Conservation (phyloP, 768 basidiomycete genomes). For the Tricholoma hemisulphureum region DNA sequence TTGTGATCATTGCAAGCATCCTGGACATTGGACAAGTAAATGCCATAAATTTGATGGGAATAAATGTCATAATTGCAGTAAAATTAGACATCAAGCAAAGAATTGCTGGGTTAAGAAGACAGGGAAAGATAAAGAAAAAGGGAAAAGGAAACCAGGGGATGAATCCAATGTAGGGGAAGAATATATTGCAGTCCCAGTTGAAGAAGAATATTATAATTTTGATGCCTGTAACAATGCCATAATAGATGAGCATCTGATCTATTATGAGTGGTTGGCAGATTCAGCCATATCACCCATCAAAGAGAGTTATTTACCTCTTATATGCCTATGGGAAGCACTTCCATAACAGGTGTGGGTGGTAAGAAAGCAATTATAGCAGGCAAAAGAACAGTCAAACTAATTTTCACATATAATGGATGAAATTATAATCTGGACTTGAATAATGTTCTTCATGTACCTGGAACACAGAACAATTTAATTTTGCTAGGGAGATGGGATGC, state of each 20-base stretch:
- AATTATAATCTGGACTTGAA: neutral
- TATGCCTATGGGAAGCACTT: neutral
- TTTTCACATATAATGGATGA: neutral
- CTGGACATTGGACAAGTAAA: too few species aligned
- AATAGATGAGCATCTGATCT: constrained; percentile 1
- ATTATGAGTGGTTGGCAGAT: constrained; percentile 11
- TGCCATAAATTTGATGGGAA: neutral
- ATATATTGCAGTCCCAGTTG: too few species aligned
- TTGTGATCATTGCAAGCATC: too few species aligned
- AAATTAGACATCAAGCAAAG: neutral
- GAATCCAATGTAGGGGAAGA: too few species aligned
- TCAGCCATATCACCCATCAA: neutral
- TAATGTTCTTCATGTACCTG: neutral
- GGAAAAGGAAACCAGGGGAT: too few species aligned
- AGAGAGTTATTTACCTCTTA: neutral
- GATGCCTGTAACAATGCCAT: neutral
- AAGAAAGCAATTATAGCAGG: too few species aligned
- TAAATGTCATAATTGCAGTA: neutral
- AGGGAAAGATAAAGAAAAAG: too few species aligned
- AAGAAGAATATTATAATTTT: too few species aligned
- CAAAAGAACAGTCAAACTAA: too few species aligned
- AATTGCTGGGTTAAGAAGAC: neutral
- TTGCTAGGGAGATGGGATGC: constrained; percentile 7
- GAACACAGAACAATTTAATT: constrained; percentile 1
- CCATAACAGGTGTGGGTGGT: neutral